phyloP scores from a whole-genome alignment of 1,284 basidiomycete genomes.

The Ceratobasidium theobromae region DNA sequence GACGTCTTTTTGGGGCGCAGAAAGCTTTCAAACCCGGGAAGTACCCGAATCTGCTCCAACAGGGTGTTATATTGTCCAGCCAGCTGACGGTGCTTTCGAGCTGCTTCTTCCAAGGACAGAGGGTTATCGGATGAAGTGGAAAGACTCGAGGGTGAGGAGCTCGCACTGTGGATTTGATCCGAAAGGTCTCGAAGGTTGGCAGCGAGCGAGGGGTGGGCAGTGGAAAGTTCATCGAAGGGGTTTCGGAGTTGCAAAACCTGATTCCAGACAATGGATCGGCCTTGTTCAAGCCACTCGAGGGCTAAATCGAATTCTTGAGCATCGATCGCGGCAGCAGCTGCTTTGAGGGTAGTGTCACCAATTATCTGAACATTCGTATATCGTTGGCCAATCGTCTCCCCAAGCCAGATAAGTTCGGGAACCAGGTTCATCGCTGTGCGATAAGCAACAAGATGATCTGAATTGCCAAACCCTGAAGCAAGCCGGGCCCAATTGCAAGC shows the following conservation, averaged over 20 bases:
- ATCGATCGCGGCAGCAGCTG: not conserved
- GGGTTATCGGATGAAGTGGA: not conserved
- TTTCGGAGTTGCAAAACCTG: conserved; percentile 42
- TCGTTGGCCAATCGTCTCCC: not conserved
- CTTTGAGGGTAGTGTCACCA: not conserved
- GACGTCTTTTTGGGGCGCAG: not conserved
- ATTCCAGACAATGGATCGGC: conserved; percentile 42
- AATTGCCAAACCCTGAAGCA: not conserved
- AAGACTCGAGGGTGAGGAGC: not conserved
- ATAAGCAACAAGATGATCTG: not conserved
- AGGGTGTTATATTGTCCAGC: conserved; percentile 35
- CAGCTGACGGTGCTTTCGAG: conserved; percentile 30
- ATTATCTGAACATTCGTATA: not conserved
- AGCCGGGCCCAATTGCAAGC: not conserved
- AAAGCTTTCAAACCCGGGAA: conserved; percentile 25
- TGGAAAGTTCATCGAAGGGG: conserved; percentile 41
- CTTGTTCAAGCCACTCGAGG: conserved; percentile 40
- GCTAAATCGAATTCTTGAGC: conserved; percentile 31
- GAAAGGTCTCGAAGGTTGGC: not conserved
- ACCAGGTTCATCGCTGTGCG: not conserved
- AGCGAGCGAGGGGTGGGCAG: not conserved
- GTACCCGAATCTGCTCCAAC: conserved; percentile 22
- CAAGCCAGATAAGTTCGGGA: conserved; percentile 21
- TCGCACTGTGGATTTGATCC: conserved; percentile 37
- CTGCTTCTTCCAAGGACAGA: not conserved